Evolutionary conservation across 306 rosid genomes (phyloP), one percentile per base, ranked within the genome.

Genomic region (Fragaria nilgerrensis): DNA sequence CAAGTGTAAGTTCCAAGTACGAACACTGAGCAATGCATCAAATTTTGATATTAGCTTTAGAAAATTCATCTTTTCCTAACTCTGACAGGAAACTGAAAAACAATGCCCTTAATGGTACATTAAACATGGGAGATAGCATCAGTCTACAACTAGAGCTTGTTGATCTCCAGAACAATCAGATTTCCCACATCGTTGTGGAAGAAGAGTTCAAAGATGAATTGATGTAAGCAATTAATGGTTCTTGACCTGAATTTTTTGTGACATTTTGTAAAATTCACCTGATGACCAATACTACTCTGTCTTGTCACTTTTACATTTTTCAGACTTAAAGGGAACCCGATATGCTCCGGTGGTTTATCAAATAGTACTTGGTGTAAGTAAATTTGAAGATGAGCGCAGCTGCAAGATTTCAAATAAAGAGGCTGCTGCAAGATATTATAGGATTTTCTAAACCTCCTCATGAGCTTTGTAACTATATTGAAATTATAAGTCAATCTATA

Each of bases 261-360:
- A 58, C 16, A 9, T 23, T 56, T n/a, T 56, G 63, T 56, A n/a
- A 20, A 9, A 9, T 23, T 23, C 34, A 58, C 34, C 34, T 9
- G 64, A 17, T 52, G 16, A 72, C 58, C 36, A 59, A 17, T 25
- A 61, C 19, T 25, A 61, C 19, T 53, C 59, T 74, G 77, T 76
- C 14, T 74, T 77, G 65, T 74, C 44, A 70, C 56, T 53, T 64
- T 80, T 55, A 17, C 80, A 63, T 55, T 15, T 79, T 76, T 67
- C 85, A 95, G 98, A 76, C 92, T 95, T 22, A 12, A 83, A 72
- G 97, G 97, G 59, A 95, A 95, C 82, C 99, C 97, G 13, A 89
- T 89, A 29, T 89, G 97, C 84, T 59, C 49, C 7, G 79, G 75
- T 20, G 63, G 75, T 50, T 23, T 85, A 44, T 81, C 90, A 27